Base-by-base conservation (phyloP, 805 yeast genomes). In the Lipomyces japonicus region DNA sequence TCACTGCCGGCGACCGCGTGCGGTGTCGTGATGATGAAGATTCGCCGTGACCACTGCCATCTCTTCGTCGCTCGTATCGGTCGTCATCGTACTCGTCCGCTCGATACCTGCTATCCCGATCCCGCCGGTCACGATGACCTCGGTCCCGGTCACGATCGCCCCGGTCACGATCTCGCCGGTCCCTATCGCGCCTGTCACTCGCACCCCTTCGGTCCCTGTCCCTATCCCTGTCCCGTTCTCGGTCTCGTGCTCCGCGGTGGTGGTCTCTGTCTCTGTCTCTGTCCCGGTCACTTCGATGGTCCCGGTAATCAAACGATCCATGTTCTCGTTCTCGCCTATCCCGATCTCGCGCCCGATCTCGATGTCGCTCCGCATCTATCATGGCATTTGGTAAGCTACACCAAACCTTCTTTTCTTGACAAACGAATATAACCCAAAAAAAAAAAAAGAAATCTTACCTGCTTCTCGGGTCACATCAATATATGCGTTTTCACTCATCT, bases 1-100 rank as follows among this genome's bases (percentile, higher is more conserved):
- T 68, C 22, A 59, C 62, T 16, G 70, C 58, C 9, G 37, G 54
- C n/a, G 42, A 55, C 60, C 23, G 63, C 36, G 34, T 7, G 14
- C 30, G 10, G 28, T 16, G 23, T 28, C 42, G 16, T 19, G 12
- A 3, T 22, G 34, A n/a, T n/a, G 49, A 49, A n/a, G 40, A 44
- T 44, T 49, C 30, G 24, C 58, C 50, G 30, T 51, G 45, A 10
- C 58, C 36, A 7, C 57, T 42, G 25, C 40, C 26, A 14, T 37
- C 37, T n/a, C 48, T 12, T 25, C 28, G 24, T 10, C 26, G 26
- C n/a, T 36, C 39, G n/a, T 39, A 34, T 9, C 58, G 46, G 35
- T 42, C 36, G 19, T 38, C 46, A 18, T 32, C 25, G 10, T 19
- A 30, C n/a, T 22, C 35, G n/a, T 43, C 37, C 30, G 44, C 36